Conservation (phyloP, 768 basidiomycete species). For the Strobilomyces echinocephalus region DNA sequence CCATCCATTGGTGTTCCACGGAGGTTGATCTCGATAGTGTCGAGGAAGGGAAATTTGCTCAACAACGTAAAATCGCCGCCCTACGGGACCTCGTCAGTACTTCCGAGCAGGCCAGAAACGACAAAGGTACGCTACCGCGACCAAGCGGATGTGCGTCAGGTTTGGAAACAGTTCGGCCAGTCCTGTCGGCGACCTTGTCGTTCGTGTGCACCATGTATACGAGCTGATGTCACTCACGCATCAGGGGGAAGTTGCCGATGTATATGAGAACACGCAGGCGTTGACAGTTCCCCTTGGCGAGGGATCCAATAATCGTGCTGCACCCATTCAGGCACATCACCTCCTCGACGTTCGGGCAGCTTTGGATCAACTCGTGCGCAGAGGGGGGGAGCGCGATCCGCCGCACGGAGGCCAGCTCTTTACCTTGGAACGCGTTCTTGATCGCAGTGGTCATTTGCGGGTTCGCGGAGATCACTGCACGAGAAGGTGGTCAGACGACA, state of each 20-base stretch:
- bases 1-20: too few relatives aligned
- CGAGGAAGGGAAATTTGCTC: too few relatives aligned
- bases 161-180: conserved; percentile 6
- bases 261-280: neutral
- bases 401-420: conserved; percentile 5
- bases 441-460: conserved; percentile 1
- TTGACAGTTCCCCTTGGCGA: conserved; percentile 3
- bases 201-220: neutral
- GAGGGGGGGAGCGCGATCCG: conserved; percentile 3
- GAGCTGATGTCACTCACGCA: conserved; percentile 1
- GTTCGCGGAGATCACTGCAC: neutral
- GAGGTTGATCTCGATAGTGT: too few relatives aligned
- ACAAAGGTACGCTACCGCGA: too few relatives aligned
- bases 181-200: neutral
- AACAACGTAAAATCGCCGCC: too few relatives aligned
- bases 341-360: conserved; percentile 6
- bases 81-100: too few relatives aligned
- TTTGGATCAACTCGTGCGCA: conserved; percentile 11
- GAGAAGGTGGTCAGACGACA: neutral
- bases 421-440: conserved; percentile 4
- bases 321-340: too few relatives aligned
- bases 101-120: too few relatives aligned
- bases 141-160: conserved; percentile 1
- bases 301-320: neutral
- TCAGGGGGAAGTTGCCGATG: neutral